Evolutionary conservation across 352 stramenopile genomes (phyloP).

Genomic region (Phytophthora citrophthora): DNA sequence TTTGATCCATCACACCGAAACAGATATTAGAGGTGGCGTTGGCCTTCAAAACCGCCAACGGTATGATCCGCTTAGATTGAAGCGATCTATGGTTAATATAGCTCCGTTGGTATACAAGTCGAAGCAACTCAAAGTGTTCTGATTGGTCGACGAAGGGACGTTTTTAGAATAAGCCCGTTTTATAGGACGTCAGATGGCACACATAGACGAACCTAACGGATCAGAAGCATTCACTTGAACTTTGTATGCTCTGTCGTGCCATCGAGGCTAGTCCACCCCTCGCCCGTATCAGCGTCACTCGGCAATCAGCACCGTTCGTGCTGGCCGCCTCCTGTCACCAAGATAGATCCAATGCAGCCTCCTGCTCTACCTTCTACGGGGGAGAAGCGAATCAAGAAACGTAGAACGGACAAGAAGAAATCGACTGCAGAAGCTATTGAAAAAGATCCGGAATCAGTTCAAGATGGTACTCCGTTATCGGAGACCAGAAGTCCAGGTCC

Average conservation of each 20-base stretch:
- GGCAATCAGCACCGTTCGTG: conserved; percentile 18
- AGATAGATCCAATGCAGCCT: conserved; percentile 26
- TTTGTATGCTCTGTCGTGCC: conserved; percentile 9
- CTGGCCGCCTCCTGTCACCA: conserved; percentile 1
- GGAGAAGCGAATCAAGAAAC: conserved; percentile 11
- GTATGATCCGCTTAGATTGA: neutral
- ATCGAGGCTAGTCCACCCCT: conserved; percentile 25
- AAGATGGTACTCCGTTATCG: neutral
- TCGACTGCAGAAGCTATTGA: neutral
- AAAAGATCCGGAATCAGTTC: neutral
- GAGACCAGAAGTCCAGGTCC: conserved; percentile 18
- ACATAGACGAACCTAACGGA: too few species aligned
- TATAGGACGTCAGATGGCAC: neutral
- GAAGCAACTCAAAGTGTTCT: conserved; percentile 21
- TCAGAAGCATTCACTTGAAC: too few species aligned
- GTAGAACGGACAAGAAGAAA: conserved; percentile 13
- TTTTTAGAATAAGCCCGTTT: conserved; percentile 1
- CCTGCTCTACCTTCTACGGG: neutral
- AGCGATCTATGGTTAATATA: neutral
- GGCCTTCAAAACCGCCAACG: neutral
- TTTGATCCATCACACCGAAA: conserved; percentile 4
- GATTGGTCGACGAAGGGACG: conserved; percentile 13
- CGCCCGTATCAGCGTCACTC: conserved; percentile 35
- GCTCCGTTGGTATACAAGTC: neutral
- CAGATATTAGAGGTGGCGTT: conserved; percentile 4